Percentiles rank a stretch among this genome's conserved stretches.
These are phyloP conservation scores for Citeromyces nyonsensis DNA, from an alignment of 805 yeast species.

Conservation along the genomic window DNA sequence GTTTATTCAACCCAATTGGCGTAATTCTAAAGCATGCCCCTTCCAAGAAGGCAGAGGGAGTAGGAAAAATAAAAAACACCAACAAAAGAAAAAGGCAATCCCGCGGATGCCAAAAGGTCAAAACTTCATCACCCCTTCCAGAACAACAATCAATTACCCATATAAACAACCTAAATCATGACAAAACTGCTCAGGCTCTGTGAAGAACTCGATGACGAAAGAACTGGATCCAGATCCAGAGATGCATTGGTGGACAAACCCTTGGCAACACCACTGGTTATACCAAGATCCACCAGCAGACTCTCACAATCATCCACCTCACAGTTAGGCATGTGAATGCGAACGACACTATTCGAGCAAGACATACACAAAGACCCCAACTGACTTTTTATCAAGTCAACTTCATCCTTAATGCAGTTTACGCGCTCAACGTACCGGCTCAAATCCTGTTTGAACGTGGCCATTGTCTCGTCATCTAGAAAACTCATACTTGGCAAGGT, in stretches of 20 bases:
- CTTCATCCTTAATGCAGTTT: constrained; percentile 24
- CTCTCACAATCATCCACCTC: constrained; percentile 40
- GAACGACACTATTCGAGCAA: constrained; percentile 25
- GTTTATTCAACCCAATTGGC: too few relatives aligned
- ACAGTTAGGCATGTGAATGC: constrained; percentile 61
- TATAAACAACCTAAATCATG: too few relatives aligned
- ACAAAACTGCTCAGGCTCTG: constrained; percentile 1
- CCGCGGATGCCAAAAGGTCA: too few relatives aligned
- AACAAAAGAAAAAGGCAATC: too few relatives aligned
- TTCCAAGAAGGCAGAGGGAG: too few relatives aligned
- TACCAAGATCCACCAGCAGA: constrained; percentile 42
- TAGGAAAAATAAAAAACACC: too few relatives aligned
- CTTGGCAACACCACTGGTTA: constrained; percentile 36
- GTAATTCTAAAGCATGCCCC: too few relatives aligned
- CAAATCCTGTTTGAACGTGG: constrained; percentile 19
- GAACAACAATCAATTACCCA: not conserved
- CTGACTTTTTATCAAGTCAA: constrained; percentile 25
- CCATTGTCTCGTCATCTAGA: constrained; percentile 27
- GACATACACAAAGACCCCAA: constrained; percentile 48
- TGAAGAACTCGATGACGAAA: constrained; percentile 7
- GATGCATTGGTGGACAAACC: constrained; percentile 3
- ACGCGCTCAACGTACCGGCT: constrained; percentile 21
- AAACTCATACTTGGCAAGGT: constrained; percentile 22
- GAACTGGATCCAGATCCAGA: constrained; percentile 2
- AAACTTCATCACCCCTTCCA: not conserved